Base-by-base conservation (phyloP, 1,284 basidiomycete genomes). In the Ceratorhiza oryzae-sativae region DNA sequence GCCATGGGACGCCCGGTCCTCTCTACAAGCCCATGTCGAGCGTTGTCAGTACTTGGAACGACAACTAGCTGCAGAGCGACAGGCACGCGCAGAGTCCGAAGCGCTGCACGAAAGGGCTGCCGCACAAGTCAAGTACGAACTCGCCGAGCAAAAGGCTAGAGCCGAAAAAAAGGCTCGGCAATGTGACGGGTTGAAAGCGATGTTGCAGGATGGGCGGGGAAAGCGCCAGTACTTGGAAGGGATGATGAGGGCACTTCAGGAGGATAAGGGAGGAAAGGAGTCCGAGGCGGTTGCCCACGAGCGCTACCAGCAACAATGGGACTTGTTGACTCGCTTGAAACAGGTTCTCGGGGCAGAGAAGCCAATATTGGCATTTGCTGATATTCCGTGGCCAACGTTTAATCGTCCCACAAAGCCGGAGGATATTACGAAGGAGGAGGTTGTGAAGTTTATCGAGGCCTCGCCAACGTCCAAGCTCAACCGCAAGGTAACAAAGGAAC, bases 371-470 rank as follows among this genome's bases (percentile, higher is more conserved):
- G 32, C 20, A 3, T 65, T 53, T 23, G 46, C 39, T 8, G 48
- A 65, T 53, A 51, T 65, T 15, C 62, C 62, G 4, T 68, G 65
- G 65, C 65, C 65, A n/a, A 45, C 39, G 13, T 51, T 68, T n/a
- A 41, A 32, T 27, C 51, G 25, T n/a, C 65, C 53, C 42, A 20
- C 10, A 5, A 55, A 32, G 13, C 65, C 65, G 20, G 41, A 41
- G 34, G 39, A 45, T 15, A 68, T 68, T 8, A 68, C 65, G n/a
- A 36, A 68, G 27, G 25, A 49, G 12, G 49, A 56, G 51, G 39
- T 68, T 23, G n/a, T n/a, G 34, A 32, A 34, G 65, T 55, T 55
- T 25, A 39, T 41, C 15, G 51, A 53, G 2, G 49, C 41, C 3
- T 53, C 53, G 34, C 12, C 42, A 8, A 20, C 34, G 13, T 32